Base-by-base conservation (phyloP, 495 filamentous ascomycete species). In the Rhypophila decipiens region DNA sequence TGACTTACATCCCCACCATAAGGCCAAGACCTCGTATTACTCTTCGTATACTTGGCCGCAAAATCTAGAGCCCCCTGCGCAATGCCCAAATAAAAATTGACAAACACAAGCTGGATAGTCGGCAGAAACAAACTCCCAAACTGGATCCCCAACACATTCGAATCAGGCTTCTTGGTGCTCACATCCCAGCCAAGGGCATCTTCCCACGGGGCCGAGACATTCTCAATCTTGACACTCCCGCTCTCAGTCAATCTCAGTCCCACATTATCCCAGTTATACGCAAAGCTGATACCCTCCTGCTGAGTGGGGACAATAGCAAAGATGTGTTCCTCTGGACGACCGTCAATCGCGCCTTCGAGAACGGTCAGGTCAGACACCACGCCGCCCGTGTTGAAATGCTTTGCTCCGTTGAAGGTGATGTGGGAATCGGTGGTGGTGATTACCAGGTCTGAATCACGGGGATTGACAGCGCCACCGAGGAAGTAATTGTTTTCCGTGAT, bases 321-420 rank as follows among this genome's bases (percentile, higher is more conserved):
- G 46, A 82, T 79, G 50, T 82, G 79, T 24, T 70, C 61, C 7
- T 76, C 71, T 1, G 78, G 78, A 13, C 42, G 37, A 24, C 65
- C 72, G 24, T 75, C 71, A 10, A 71, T 60, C 2, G 78, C 72
- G 24, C 79, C 79, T 54, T 83, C 80, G 2, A 83, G 70, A 0
- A 82, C 75, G 0, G 76, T 81, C n/a, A 83, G 64, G 44, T 83
- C 80, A 0, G 75, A 79, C 0, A 83, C 66, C 0, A 79, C 77
- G 24, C 77, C 77, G 13, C 80, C 80, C 5, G 78, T 83, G 53
- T 77, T 82, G 69, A 83, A 83, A 63, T 73, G 55, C 59, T 83
- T 83, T 54, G 66, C 67, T 18, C 79, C 78, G 51, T 73, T 74
- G 64, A 78, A 82, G 21, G 77, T 64, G 22, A 82, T 55, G 10